Evolutionary conservation across 768 basidiomycete species (phyloP).

Genomic region (Xanthoconium stramineum): DNA sequence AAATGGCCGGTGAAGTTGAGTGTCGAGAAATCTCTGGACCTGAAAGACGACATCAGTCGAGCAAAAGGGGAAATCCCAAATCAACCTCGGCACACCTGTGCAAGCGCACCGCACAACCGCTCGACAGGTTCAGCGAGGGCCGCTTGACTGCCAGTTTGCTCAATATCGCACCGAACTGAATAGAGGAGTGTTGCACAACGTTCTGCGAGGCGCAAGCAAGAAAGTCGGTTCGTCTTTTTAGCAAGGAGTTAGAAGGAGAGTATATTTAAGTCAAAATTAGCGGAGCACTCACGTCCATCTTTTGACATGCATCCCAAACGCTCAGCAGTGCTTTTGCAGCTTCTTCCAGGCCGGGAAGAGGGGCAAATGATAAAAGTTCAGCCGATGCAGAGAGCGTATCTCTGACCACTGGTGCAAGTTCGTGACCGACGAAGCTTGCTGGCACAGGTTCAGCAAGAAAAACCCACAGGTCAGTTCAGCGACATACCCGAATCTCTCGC

Average conservation of each 20-base stretch:
- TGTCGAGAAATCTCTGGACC: conserved; percentile 53
- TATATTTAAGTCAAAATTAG: neutral
- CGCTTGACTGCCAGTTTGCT: conserved; percentile 53
- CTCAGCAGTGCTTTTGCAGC: conserved; percentile 50
- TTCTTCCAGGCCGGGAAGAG: conserved; percentile 52
- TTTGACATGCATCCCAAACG: conserved; percentile 64
- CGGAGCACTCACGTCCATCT: conserved; percentile 52
- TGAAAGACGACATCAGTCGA: conserved; percentile 12
- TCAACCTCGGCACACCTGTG: conserved; percentile 38
- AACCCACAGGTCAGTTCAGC: neutral
- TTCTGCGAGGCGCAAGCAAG: conserved; percentile 68
- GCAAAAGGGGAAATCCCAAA: neutral
- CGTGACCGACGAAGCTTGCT: conserved; percentile 33
- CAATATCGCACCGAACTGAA: conserved; percentile 60
- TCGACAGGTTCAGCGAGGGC: conserved; percentile 47
- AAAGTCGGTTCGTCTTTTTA: conserved; percentile 59
- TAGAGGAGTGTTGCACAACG: conserved; percentile 67
- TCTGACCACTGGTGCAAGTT: conserved; percentile 32
- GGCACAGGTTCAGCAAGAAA: conserved; percentile 10
- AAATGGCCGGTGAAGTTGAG: conserved; percentile 66
- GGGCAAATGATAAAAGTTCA: conserved; percentile 44
- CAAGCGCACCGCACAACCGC: conserved; percentile 31
- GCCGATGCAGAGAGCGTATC: conserved; percentile 36
- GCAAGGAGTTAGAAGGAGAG: neutral
- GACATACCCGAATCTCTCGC: conserved; percentile 21